These are phyloP conservation scores for Aspergillus arachidicola DNA, from an alignment of 2,329 filamentous ascomycete genomes.

Conservation along the genomic window DNA sequence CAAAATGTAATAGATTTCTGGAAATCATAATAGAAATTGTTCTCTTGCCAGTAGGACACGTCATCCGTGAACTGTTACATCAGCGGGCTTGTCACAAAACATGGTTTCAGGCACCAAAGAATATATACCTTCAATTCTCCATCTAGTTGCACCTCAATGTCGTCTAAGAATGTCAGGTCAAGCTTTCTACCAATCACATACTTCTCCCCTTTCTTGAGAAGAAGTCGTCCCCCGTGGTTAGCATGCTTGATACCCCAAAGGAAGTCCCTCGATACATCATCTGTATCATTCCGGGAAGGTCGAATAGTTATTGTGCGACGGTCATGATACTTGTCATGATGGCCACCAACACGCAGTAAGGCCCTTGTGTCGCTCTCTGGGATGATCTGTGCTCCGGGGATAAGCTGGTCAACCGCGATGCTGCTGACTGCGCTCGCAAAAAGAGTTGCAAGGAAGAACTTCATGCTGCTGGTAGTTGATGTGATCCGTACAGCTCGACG, in stretches of 20 bases:
- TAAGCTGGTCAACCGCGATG: conserved; percentile 21
- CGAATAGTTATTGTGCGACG: conserved; percentile 56
- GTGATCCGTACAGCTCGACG: background rate
- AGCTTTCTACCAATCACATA: conserved; percentile 63
- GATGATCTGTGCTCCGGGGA: conserved; percentile 30
- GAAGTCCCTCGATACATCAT: conserved; percentile 61
- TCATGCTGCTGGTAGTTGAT: conserved; percentile 21
- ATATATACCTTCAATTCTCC: conserved; percentile 54
- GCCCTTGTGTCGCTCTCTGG: conserved; percentile 22
- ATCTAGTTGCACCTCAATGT: conserved; percentile 61
- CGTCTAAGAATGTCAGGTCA: conserved; percentile 60
- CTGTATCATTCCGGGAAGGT: conserved; percentile 55
- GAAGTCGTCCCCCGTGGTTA: conserved; percentile 61
- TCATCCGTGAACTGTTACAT: conserved; percentile 47
- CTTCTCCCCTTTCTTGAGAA: conserved; percentile 56
- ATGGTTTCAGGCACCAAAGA: background rate
- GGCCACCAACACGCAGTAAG: conserved; percentile 27
- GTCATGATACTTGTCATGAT: conserved; percentile 30
- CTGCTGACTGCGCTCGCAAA: conserved; percentile 23
- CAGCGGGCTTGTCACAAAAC: background rate
- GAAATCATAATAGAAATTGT: conserved; percentile 55
- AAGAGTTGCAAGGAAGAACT: conserved; percentile 26
- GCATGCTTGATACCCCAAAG: conserved; percentile 57
- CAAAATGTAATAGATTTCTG: conserved; percentile 63
- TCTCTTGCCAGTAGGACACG: conserved; percentile 52